These are phyloP conservation scores for Medicago truncatula DNA, from an alignment of 306 rosid species.

Conservation along the genomic window MtrunA17r5.0-ANR NC_053044.1:46723501-46724000, in stretches of 20 bases:
- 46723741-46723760: conserved; percentile 61
- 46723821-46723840: background rate
- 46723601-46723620: conserved; percentile 22
- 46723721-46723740: conserved; percentile 49
- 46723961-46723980: conserved; percentile 13
- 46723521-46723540: conserved; percentile 52
- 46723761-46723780: conserved; percentile 78
- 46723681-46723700: conserved; percentile 42
- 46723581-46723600: conserved; percentile 6
- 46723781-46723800: conserved; percentile 73
- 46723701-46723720: conserved; percentile 61
- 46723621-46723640: conserved; percentile 35
- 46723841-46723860: background rate
- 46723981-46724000: conserved; percentile 53
- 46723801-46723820: background rate
- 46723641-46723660: conserved; percentile 39
- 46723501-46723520: conserved; percentile 33
- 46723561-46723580: conserved; percentile 8
- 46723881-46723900: conserved; percentile 82
- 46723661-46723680: conserved; percentile 37
- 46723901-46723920: conserved; percentile 92
- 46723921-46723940: conserved; percentile 53
- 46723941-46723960: conserved; percentile 2
- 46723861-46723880: conserved; percentile 70
- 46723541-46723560: conserved; percentile 49